phyloP scores from a whole-genome alignment of 805 yeast species.

The Yamadazyma olivae region DNA sequence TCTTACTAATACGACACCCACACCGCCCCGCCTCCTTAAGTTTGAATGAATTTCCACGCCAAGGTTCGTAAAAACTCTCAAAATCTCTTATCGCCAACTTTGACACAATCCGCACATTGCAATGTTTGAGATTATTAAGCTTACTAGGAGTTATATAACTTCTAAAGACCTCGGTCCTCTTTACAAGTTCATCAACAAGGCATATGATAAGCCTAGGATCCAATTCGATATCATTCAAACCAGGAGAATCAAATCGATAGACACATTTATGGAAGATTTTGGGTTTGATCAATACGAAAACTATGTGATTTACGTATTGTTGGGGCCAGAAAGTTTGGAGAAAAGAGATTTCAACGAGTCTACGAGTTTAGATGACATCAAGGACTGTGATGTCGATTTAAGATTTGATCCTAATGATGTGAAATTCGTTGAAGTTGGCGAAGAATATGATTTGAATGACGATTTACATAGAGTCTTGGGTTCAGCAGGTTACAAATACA shows the following conservation, averaged over 20 bases:
- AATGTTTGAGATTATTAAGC: too few relatives aligned
- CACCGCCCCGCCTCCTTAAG: too few relatives aligned
- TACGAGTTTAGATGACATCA: constrained; percentile 17
- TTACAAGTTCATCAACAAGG: constrained; percentile 41
- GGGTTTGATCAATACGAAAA: constrained; percentile 16
- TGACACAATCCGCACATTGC: too few relatives aligned
- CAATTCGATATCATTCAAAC: constrained; percentile 41
- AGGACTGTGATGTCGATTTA: constrained; percentile 27
- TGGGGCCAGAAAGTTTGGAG: constrained; percentile 25
- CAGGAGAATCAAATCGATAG: constrained; percentile 34
- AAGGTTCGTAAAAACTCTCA: too few relatives aligned
- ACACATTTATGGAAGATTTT: constrained; percentile 22
- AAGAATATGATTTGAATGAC: constrained; percentile 16
- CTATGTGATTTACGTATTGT: constrained; percentile 19
- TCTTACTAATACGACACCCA: too few relatives aligned
- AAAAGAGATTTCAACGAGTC: constrained; percentile 22
- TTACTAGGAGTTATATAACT: too few relatives aligned
- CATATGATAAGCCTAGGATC: constrained; percentile 46
- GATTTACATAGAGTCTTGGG: constrained; percentile 23
- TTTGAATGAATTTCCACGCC: too few relatives aligned
- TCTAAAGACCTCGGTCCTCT: constrained; percentile 1
- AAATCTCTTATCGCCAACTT: too few relatives aligned
- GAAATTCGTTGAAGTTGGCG: constrained; percentile 14
- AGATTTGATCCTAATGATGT: constrained; percentile 15
- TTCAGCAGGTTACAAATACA: constrained; percentile 19